Evolutionary conservation across 2,329 filamentous ascomycete species (phyloP).

Genomic region (Catunica adiposa): DNA sequence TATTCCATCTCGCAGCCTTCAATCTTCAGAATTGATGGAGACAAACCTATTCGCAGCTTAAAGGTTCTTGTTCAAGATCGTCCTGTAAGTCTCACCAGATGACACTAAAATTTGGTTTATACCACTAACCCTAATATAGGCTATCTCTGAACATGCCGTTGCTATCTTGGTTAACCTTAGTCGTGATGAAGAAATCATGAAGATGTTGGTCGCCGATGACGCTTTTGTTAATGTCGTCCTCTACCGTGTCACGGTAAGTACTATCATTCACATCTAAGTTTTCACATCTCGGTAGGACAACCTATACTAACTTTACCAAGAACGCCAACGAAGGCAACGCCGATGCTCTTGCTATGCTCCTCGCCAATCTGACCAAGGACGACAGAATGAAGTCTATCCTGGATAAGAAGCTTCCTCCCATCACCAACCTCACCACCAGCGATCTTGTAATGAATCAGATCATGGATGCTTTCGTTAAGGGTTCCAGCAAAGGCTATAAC

Average conservation of each 20-base stretch:
- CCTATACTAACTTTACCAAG: slow-evolving; percentile 24
- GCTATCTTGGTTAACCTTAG: slow-evolving; percentile 81
- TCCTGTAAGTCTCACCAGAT: slow-evolving; percentile 34
- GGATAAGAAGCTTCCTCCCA: slow-evolving; percentile 47
- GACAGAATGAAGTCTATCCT: slow-evolving; percentile 55
- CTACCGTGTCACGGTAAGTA: slow-evolving; percentile 53
- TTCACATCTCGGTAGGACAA: too few species aligned
- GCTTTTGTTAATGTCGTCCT: slow-evolving; percentile 63
- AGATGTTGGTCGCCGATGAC: slow-evolving; percentile 59
- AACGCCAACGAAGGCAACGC: slow-evolving; percentile 62
- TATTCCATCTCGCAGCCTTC: slow-evolving; percentile 57
- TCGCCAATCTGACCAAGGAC: slow-evolving; percentile 80
- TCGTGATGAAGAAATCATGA: slow-evolving; percentile 58
- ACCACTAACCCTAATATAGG: slow-evolving; percentile 29
- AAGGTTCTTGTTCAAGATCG: slow-evolving; percentile 79
- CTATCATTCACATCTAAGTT: neutral
- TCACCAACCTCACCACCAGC: slow-evolving; percentile 55
- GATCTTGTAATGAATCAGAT: slow-evolving; percentile 71
- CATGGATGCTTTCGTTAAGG: slow-evolving; percentile 91
- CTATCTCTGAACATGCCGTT: slow-evolving; percentile 83
- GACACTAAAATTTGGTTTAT: neutral
- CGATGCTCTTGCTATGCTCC: slow-evolving; percentile 74
- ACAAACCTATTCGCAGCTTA: slow-evolving; percentile 69
- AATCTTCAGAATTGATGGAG: slow-evolving; percentile 68
- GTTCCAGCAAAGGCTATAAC: slow-evolving; percentile 68